Evolutionary conservation across 208 protist species (phyloP), one percentile per base, ranked within the genome.

Genomic region (Wallacemonas sp.): DNA sequence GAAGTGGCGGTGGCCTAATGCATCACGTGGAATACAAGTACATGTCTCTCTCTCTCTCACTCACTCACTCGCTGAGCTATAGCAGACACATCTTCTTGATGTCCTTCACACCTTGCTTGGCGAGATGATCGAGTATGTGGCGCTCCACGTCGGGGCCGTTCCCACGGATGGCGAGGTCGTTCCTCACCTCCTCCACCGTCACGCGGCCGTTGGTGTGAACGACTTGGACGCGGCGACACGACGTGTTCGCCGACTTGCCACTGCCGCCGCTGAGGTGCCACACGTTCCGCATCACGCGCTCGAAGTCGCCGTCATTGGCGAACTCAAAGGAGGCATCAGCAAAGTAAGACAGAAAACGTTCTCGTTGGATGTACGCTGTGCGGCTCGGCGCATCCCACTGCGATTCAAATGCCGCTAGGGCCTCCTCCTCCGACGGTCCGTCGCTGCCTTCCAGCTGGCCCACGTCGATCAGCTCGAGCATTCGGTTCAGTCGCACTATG

Each of bases 251-350:
- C 17, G 66, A 85, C 48, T 71, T 84, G 39, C 84, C 92, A 32
- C 77, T 82, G n/a, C 92, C 92, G 27, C 92, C 92, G 57, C 87
- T 94, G 32, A 94, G 71, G 67, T 97, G 92, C 85, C 87, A 97
- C 9, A 89, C 72, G 73, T 97, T 87, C 6, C 92, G 85, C 84
- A 97, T 83, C 53, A 78, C 45, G 21, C 77, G 37, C 85, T 97
- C 92, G 71, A 94, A 97, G 24, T 73, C 80, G 54, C 85, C 71
- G 60, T 97, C 92, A 24, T 66, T 68, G 2, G 59, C 39, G 39
- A 95, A 71, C 65, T 93, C 89, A 64, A 94, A 93, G 1, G 89
- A 87, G 17, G 26, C 73, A 63, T 97, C 86, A 21, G 66, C 77
- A 63, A 94, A 97, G 67, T 74, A 94, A 13, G 57, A 66, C 30